phyloP scores from a whole-genome alignment of 2,329 filamentous ascomycete species.

The Colletotrichum acutatum region DNA sequence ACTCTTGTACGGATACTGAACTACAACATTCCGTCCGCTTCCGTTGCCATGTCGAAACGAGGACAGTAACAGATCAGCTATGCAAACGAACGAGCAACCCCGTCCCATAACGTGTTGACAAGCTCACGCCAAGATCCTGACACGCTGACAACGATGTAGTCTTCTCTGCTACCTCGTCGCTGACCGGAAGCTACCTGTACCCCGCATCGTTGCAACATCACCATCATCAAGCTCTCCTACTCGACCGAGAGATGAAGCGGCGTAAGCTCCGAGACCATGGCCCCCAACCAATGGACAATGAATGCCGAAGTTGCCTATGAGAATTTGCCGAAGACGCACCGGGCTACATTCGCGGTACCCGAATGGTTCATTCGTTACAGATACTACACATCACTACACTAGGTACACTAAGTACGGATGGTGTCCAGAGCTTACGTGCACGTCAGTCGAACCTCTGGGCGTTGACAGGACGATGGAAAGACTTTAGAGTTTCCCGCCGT shows the following conservation, averaged over 20 bases:
- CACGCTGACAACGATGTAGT: background rate
- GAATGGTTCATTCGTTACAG: too few species aligned
- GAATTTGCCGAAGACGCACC: too few species aligned
- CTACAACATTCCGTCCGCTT: constrained; percentile 4
- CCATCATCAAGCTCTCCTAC: background rate
- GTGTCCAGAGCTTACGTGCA: background rate
- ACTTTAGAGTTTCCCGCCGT: background rate
- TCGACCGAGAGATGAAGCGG: background rate
- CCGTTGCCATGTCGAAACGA: background rate
- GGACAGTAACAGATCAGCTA: background rate
- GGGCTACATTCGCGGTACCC: too few species aligned
- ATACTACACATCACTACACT: too few species aligned
- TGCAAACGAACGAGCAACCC: background rate
- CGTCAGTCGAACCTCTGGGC: background rate
- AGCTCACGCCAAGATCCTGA: background rate
- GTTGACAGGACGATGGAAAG: background rate
- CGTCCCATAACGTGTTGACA: background rate
- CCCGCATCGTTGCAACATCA: background rate
- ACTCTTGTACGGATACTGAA: background rate
- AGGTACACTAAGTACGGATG: background rate
- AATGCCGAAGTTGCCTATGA: too few species aligned
- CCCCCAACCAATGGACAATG: too few species aligned
- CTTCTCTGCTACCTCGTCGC: background rate
- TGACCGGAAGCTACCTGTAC: background rate
- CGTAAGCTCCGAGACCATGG: background rate